Base-by-base conservation (phyloP, 1,284 basidiomycete genomes). In the Paramarasmius palmivorus region DNA sequence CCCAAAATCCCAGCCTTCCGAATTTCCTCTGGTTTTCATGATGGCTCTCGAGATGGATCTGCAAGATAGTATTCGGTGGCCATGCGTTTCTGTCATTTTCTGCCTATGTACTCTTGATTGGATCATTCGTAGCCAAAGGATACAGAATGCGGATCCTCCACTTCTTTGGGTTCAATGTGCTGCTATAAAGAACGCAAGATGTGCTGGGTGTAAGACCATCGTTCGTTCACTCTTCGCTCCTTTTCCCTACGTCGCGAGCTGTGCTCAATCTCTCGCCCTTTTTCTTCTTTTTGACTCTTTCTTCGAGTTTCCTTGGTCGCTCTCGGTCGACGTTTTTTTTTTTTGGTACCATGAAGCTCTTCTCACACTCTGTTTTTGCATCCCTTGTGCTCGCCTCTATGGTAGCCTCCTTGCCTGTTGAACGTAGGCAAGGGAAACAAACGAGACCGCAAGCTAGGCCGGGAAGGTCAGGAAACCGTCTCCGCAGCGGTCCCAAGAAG, bases 281-380 rank as follows among this genome's bases (percentile, higher is more conserved):
- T 40, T 26, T 49, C 32, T 7, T 22, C 7, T 29, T 26, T 26
- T 40, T 40, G 15, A 12, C 26, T 22, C 29, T 37, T 38, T 40
- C 17, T 26, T 40, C 29, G 15, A 12, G 20, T 22, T 41, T 37
- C 23, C 26, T 35, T 37, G 38, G 35, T 50, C 49, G 49, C 49
- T 19, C 22, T 22, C 22, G 37, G 49, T 41, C 49, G 49, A 50
- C 37, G 14, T 26, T 45, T 37, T 34, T 45, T 41, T 49, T n/a
- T 37, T 40, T 38, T 23, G 8, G 29, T 45, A 55, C n/a, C 14
- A 52, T 52, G 54, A 56, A 44, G 39, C 26, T 52, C 8, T 52
- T 41, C 23, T 17, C 25, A n/a, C 15, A 23, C n/a, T 41, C 46
- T n/a, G 50, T 49, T 39, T 37, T 56, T 23, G 36, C 40, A 14